phyloP scores from a whole-genome alignment of 2,329 filamentous ascomycete genomes.

The Xylogone sp. region DNA sequence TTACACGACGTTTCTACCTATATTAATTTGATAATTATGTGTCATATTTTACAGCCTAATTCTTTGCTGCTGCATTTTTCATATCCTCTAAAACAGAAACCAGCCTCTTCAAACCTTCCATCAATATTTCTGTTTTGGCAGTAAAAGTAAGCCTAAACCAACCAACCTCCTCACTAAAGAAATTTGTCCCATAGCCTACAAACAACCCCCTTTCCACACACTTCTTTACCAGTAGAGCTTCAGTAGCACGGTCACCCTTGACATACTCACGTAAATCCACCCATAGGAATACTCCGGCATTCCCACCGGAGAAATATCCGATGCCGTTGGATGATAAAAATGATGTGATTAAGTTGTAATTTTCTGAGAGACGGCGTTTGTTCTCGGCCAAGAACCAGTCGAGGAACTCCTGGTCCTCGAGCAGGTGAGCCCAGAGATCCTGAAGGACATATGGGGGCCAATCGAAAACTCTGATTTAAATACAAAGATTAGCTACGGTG shows the following conservation, averaged over 20 bases:
- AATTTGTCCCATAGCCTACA: not conserved
- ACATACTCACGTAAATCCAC: slow-evolving; percentile 5
- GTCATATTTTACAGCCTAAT: too few relatives aligned
- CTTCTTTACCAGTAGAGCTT: not conserved
- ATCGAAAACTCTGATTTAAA: not conserved
- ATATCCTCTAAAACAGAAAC: not conserved
- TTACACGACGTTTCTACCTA: too few relatives aligned
- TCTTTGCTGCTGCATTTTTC: too few relatives aligned
- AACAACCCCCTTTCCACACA: not conserved
- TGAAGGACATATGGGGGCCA: not conserved
- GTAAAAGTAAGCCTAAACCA: slow-evolving; percentile 13
- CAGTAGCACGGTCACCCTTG: not conserved
- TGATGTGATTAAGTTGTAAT: not conserved
- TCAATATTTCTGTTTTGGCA: not conserved
- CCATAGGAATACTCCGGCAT: slow-evolving; percentile 12
- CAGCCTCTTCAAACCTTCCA: not conserved
- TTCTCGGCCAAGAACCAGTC: slow-evolving; percentile 5
- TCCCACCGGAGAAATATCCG: not conserved
- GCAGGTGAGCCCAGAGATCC: slow-evolving; percentile 7
- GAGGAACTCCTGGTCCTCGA: slow-evolving; percentile 7
- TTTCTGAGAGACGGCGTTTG: not conserved
- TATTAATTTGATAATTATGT: too few relatives aligned
- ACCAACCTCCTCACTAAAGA: slow-evolving; percentile 5
- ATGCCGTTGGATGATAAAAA: not conserved
- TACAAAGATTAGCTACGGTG: too few relatives aligned